phyloP scores from a whole-genome alignment of 2,329 filamentous ascomycete species.

The Zelopaecilomyces penicillatus region DNA sequence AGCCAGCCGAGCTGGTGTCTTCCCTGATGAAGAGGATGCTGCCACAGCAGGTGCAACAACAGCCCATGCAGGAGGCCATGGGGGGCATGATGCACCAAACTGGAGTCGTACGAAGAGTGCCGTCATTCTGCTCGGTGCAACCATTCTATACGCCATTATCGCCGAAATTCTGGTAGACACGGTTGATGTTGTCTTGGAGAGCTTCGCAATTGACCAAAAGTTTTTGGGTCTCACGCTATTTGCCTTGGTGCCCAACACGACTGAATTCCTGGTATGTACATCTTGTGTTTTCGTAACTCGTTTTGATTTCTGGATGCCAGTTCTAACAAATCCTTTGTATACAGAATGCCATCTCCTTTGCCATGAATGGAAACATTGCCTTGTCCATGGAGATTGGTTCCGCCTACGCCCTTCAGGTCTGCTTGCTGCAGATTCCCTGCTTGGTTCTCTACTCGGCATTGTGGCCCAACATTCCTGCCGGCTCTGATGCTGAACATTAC shows the following conservation, averaged over 20 bases:
- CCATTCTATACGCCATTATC: slow-evolving; percentile 88
- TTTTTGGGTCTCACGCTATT: slow-evolving; percentile 96
- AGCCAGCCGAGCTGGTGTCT: slow-evolving; percentile 26
- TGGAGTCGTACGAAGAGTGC: slow-evolving; percentile 91
- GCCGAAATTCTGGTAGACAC: slow-evolving; percentile 96
- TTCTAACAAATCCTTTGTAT: background rate
- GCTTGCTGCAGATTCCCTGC: slow-evolving; percentile 86
- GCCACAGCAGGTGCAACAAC: slow-evolving; percentile 23
- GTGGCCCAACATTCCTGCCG: slow-evolving; percentile 40
- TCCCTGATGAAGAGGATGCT: slow-evolving; percentile 39
- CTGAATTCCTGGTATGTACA: slow-evolving; percentile 76
- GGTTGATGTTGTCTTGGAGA: slow-evolving; percentile 89
- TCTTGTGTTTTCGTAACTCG: slow-evolving; percentile 1
- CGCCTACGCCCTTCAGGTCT: slow-evolving; percentile 93
- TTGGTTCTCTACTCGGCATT: slow-evolving; percentile 85
- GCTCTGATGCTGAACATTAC: slow-evolving; percentile 41
- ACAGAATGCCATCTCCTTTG: slow-evolving; percentile 95
- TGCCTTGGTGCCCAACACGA: slow-evolving; percentile 94
- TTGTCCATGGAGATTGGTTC: slow-evolving; percentile 98
- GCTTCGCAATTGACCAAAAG: slow-evolving; percentile 89
- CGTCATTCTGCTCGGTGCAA: slow-evolving; percentile 80
- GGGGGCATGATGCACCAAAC: slow-evolving; percentile 95
- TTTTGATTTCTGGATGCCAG: background rate
- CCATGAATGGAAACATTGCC: slow-evolving; percentile 99
- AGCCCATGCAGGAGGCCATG: slow-evolving; percentile 35